A percentile compares a stretch with the other conserved stretches of the same genome.
These are phyloP conservation scores for Metschnikowia reukaufii DNA, from an alignment of 805 yeast species.

Conservation along the genomic window DNA sequence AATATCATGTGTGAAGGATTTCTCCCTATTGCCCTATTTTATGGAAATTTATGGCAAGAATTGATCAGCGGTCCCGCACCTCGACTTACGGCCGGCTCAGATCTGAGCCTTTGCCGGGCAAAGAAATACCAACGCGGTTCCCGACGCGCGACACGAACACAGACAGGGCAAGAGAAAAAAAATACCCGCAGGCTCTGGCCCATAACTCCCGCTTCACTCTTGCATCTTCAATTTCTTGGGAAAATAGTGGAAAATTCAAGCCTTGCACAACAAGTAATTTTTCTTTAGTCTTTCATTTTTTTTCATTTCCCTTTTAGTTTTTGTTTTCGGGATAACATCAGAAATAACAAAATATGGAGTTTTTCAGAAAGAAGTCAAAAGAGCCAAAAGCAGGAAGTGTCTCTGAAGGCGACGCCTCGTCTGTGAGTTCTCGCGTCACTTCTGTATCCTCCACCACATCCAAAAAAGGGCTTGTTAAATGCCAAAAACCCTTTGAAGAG, in stretches of 20 bases:
- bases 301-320: too few species aligned
- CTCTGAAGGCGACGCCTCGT: slow-evolving; percentile 17
- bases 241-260: background rate
- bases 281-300: too few species aligned
- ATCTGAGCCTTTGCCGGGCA: background rate
- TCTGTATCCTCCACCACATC: slow-evolving; percentile 13
- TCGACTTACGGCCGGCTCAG: too few species aligned
- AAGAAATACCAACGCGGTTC: background rate
- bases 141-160: slow-evolving; percentile 10
- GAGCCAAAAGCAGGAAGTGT: slow-evolving; percentile 9
- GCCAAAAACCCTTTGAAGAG: slow-evolving; percentile 40
- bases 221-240: background rate
- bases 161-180: slow-evolving; percentile 1
- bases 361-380: slow-evolving; percentile 13
- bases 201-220: background rate
- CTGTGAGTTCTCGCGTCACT: slow-evolving; percentile 18
- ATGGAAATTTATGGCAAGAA: too few species aligned
- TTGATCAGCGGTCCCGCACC: too few species aligned
- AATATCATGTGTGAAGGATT: too few species aligned
- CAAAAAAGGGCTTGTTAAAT: slow-evolving; percentile 29
- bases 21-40: too few species aligned
- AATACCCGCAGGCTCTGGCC: background rate
- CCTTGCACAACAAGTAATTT: background rate
- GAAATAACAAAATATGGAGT: slow-evolving; percentile 16
- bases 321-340: too few species aligned